A percentile compares a stretch with the other conserved stretches of the same genome.
These are phyloP conservation scores for Boletus semigastroideus DNA, from an alignment of 1,284 basidiomycete species.

Conservation along the genomic window DNA sequence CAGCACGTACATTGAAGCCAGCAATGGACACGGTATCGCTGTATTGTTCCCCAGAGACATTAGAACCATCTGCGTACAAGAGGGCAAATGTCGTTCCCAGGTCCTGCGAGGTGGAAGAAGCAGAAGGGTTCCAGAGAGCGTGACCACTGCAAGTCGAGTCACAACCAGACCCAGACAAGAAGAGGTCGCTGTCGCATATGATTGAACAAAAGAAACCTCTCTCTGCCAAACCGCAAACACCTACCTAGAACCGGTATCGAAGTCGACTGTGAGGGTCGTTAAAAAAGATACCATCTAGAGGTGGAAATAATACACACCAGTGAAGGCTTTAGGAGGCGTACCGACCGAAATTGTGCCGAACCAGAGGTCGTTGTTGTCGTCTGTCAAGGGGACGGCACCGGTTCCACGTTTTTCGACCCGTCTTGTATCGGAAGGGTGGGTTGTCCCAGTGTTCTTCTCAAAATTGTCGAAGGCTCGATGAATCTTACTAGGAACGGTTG, in stretches of 20 bases:
- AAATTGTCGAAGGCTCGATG: slow-evolving; percentile 8
- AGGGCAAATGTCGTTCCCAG: slow-evolving; percentile 41
- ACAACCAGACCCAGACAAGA: slow-evolving; percentile 22
- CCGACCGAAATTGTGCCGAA: slow-evolving; percentile 34
- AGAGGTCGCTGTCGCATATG: slow-evolving; percentile 12
- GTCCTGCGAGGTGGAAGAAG: slow-evolving; percentile 38
- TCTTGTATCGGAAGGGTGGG: slow-evolving; percentile 5
- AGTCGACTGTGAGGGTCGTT: slow-evolving; percentile 25
- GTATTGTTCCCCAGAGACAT: slow-evolving; percentile 46
- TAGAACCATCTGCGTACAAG: slow-evolving; percentile 39
- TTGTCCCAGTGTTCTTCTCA: slow-evolving; percentile 14
- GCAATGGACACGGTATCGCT: slow-evolving; percentile 45
- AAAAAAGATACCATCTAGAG: neutral
- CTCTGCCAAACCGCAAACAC: neutral
- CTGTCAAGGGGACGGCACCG: slow-evolving; percentile 14
- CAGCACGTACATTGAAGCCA: slow-evolving; percentile 23
- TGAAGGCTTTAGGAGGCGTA: slow-evolving; percentile 26
- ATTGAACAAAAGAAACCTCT: neutral
- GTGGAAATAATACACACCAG: slow-evolving; percentile 7
- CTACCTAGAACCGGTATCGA: slow-evolving; percentile 37
- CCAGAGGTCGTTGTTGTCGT: slow-evolving; percentile 26
- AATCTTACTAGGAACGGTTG: slow-evolving; percentile 11
- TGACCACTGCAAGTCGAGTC: slow-evolving; percentile 31
- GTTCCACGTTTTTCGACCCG: neutral
- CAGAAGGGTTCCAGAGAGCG: slow-evolving; percentile 32